Evolutionary conservation across 78 protist genomes (phyloP).

Genomic region (Dictyostelium capitatum): DNA sequence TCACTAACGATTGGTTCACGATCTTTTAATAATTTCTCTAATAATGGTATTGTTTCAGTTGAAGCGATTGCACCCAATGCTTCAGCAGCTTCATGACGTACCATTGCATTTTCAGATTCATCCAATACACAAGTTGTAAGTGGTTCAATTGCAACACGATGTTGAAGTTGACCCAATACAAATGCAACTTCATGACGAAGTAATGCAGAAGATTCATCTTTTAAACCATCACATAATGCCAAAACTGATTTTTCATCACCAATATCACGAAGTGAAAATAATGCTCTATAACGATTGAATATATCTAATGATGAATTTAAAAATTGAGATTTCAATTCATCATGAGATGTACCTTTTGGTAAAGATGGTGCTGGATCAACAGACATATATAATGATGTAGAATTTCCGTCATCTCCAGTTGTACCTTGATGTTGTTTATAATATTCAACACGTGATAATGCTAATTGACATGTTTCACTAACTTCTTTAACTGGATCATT

Average conservation of each 20-base stretch:
- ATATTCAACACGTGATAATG: slow-evolving; percentile 59
- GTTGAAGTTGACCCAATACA: slow-evolving; percentile 91
- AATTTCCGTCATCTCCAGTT: slow-evolving; percentile 7
- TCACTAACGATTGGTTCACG: slow-evolving; percentile 84
- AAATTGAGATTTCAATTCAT: slow-evolving; percentile 32
- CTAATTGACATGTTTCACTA: slow-evolving; percentile 81
- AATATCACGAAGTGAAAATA: slow-evolving; percentile 79
- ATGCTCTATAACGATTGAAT: slow-evolving; percentile 82
- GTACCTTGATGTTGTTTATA: slow-evolving; percentile 54
- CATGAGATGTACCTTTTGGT: neutral
- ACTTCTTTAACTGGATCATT: slow-evolving; percentile 58
- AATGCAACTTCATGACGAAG: slow-evolving; percentile 91
- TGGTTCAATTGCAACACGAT: slow-evolving; percentile 38
- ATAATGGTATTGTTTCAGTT: slow-evolving; percentile 49
- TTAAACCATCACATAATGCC: slow-evolving; percentile 70
- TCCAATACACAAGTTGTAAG: slow-evolving; percentile 52
- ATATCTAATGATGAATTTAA: slow-evolving; percentile 50
- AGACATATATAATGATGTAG: slow-evolving; percentile 31
- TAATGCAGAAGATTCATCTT: slow-evolving; percentile 60
- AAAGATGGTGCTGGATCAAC: slow-evolving; percentile 83
- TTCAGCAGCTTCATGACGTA: slow-evolving; percentile 92
- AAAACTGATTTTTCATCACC: slow-evolving; percentile 67
- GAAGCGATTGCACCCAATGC: slow-evolving; percentile 90
- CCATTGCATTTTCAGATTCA: slow-evolving; percentile 86
- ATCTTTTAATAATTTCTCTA: slow-evolving; percentile 53